Base-by-base conservation (phyloP, 1,139 yeast genomes). In the Hyphopichia buzzinii region DNA sequence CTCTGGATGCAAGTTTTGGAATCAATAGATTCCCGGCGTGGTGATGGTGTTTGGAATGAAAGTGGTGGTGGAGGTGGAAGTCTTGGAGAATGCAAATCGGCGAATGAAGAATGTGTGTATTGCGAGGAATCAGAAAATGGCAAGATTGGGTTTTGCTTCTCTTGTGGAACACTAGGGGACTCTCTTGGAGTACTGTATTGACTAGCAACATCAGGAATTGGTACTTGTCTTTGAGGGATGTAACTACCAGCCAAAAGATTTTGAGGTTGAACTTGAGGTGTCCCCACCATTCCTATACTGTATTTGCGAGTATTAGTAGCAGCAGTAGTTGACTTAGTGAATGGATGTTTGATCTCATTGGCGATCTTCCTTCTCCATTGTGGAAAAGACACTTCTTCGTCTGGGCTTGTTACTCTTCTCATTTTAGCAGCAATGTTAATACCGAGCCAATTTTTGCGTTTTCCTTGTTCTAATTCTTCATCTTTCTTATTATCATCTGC, bases 41-140 rank as follows among this genome's bases (percentile, higher is more conserved):
- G 23, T 10, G 23, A 19, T 19, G 23, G 23, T 6, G 23, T 19
- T 10, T 19, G 23, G 10, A 19, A 19, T 19, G 23, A 19, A 10
- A 19, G 23, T 19, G 23, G 17, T 11, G 33, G 33, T 7, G 33
- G 27, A 15, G 33, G 33, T 8, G 33, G 23, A 19, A 19, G 23
- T 10, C 23, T 6, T 10, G 23, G 23, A 7, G 23, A 19, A 6
- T 19, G 23, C 8, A 19, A 19, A 6, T 19, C 10, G 23, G 23
- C 10, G 23, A 6, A 7, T 6, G 23, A 7, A 19, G 23, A 10
- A 7, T 6, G 23, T 10, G 10, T 10, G 8, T 6, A 10, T 19
- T 6, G 23, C 23, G 8, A 10, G 23, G 6, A 6, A 6, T 19
- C 23, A 10, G 10, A 10, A 10, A 10, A 10, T 10, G 23, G 23